phyloP scores from a whole-genome alignment of 371 early-diverging fungal genomes.

The Cokeromyces recurvatus region DNA sequence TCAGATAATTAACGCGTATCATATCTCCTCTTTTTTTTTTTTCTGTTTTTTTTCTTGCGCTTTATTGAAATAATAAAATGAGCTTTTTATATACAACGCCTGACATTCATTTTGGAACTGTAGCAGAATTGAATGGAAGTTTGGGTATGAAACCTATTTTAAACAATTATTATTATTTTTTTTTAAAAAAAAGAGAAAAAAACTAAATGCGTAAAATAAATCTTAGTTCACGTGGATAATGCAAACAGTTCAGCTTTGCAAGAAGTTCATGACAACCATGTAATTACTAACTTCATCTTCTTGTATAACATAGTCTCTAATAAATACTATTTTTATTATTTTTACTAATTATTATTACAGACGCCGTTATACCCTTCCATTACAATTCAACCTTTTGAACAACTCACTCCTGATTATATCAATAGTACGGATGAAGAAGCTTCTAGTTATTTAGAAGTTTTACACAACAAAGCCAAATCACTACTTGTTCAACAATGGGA shows the following conservation, averaged over 20 bases:
- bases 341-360: no score
- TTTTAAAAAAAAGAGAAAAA: background rate
- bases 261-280: conserved; percentile 1
- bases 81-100: no score
- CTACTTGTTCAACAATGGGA: background rate
- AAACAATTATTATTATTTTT: no score
- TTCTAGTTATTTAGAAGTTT: background rate
- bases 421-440: background rate
- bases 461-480: background rate
- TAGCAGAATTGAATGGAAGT: conserved; percentile 14
- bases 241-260: conserved; percentile 1
- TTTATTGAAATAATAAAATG: no score
- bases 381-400: background rate
- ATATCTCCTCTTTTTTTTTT: no score
- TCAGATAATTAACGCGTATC: no score
- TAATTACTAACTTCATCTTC: background rate
- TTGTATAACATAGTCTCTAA: no score
- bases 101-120: conserved; percentile 9
- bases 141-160: conserved; percentile 11
- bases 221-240: conserved; percentile 9
- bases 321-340: background rate
- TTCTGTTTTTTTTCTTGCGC: no score
- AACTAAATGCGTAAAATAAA: background rate
- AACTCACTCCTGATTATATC: conserved; percentile 1
- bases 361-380: conserved; percentile 22